A percentile compares a stretch with the other conserved stretches of the same genome.
Evolutionary conservation across 164 flowering plant species (phyloP).

Genomic region (Vitis vinifera): ASM3070453v1 NC_081814.1:4034001-4034500

Average conservation of each 20-base stretch:
- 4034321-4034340: constrained; percentile 41
- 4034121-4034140: neutral
- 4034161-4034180: constrained; percentile 37
- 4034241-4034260: constrained; percentile 12
- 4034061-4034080: constrained; percentile 26
- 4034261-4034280: constrained; percentile 36
- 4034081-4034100: constrained; percentile 30
- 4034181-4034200: constrained; percentile 42
- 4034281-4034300: constrained; percentile 29
- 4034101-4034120: constrained; percentile 22
- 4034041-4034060: too few relatives aligned
- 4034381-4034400: constrained; percentile 17
- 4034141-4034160: constrained; percentile 19
- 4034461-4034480: constrained; percentile 54
- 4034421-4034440: constrained; percentile 55
- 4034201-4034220: constrained; percentile 18
- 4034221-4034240: neutral
- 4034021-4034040: too few relatives aligned
- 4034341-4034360: too few relatives aligned
- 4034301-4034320: constrained; percentile 37
- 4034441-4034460: constrained; percentile 39
- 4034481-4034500: constrained; percentile 50
- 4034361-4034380: too few relatives aligned
- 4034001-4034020: too few relatives aligned
- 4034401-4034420: constrained; percentile 7